Evolutionary conservation across 345 rosid genomes (phyloP).

Genomic region (Excoecaria agallocha): DNA sequence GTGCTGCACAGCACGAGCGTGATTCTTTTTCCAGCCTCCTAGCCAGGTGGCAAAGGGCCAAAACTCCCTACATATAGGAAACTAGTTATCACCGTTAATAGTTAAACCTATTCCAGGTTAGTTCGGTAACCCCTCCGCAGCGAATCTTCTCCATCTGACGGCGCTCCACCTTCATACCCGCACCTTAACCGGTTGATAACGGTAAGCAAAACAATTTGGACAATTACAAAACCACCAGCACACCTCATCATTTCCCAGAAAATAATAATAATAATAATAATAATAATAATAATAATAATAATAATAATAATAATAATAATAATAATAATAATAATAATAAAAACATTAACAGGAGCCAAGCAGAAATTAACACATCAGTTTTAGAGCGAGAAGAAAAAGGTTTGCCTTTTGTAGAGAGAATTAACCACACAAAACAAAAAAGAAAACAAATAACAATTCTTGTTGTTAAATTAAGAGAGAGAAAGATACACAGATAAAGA

Average conservation of each 20-base stretch:
- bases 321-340: too few relatives aligned
- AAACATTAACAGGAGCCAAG: background rate
- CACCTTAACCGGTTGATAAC: slow-evolving; percentile 26
- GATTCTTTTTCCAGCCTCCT: background rate
- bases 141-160: slow-evolving; percentile 10
- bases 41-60: slow-evolving; percentile 11
- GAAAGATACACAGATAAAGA: slow-evolving; percentile 6
- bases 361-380: slow-evolving; percentile 4
- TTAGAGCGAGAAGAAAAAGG: background rate
- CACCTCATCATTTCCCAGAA: background rate
- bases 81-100: slow-evolving; percentile 31
- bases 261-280: too few relatives aligned
- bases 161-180: slow-evolving; percentile 4
- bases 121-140: slow-evolving; percentile 31
- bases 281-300: too few relatives aligned
- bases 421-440: background rate
- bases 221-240: background rate
- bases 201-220: slow-evolving; percentile 3
- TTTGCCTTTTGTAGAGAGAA: background rate
- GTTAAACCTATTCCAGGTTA: slow-evolving; percentile 21
- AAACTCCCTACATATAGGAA: slow-evolving; percentile 27
- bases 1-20: background rate
- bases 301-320: too few relatives aligned
- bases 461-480: slow-evolving; percentile 12
- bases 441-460: too few relatives aligned